Conservation (phyloP, 1,139 yeast species). For the Blastobotrys petasosporus region DNA sequence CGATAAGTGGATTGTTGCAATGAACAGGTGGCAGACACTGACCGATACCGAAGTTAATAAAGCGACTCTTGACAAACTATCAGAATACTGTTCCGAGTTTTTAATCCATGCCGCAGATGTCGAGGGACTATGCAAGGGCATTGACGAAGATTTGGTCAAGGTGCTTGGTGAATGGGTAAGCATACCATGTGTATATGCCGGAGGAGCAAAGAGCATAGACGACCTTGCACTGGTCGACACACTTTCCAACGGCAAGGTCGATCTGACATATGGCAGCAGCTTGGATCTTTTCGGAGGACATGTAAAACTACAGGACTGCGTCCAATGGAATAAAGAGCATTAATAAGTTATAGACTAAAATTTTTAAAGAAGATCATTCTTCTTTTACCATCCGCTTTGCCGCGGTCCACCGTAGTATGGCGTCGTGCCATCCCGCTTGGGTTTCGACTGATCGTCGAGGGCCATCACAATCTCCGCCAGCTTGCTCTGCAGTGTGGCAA, state of each 20-base stretch:
- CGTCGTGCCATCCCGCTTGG: slow-evolving; percentile 4
- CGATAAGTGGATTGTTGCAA: slow-evolving; percentile 81
- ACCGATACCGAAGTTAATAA: slow-evolving; percentile 55
- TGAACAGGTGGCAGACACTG: slow-evolving; percentile 93
- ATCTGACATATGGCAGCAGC: slow-evolving; percentile 87
- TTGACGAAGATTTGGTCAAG: slow-evolving; percentile 69
- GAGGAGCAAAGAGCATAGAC: slow-evolving; percentile 75
- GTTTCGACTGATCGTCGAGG: slow-evolving; percentile 43
- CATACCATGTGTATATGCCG: slow-evolving; percentile 86
- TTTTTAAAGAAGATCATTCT: not conserved
- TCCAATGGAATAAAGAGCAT: slow-evolving; percentile 53
- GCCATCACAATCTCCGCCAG: slow-evolving; percentile 86
- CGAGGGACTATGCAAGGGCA: slow-evolving; percentile 91
- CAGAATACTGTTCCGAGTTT: slow-evolving; percentile 74
- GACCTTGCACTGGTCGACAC: slow-evolving; percentile 62
- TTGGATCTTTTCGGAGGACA: slow-evolving; percentile 83
- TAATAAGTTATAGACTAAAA: not conserved
- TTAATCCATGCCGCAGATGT: slow-evolving; percentile 97
- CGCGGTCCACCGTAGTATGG: slow-evolving; percentile 2
- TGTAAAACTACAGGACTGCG: slow-evolving; percentile 69
- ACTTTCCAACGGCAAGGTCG: slow-evolving; percentile 76
- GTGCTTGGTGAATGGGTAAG: slow-evolving; percentile 76
- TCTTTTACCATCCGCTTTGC: not conserved
- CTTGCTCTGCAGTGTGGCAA: slow-evolving; percentile 79
- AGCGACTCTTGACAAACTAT: slow-evolving; percentile 49